Conservation (phyloP, 805 yeast genomes). For the Kuraishia ogatae region DNA sequence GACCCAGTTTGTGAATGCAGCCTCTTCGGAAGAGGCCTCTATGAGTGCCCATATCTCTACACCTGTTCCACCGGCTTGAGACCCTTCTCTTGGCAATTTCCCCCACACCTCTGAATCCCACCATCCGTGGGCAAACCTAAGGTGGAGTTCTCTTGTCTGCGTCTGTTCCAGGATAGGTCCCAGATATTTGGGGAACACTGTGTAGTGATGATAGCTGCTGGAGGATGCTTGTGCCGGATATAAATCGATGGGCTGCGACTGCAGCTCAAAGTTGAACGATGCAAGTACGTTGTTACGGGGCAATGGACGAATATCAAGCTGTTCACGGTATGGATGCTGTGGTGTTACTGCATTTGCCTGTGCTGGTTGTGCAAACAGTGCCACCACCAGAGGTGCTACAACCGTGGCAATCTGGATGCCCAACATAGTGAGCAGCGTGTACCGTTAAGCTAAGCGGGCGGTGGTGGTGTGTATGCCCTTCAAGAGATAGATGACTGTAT, state of each 20-base stretch:
- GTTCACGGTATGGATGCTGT: slow-evolving; percentile 48
- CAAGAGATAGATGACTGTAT: too few relatives aligned
- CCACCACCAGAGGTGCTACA: neutral
- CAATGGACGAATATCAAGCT: slow-evolving; percentile 55
- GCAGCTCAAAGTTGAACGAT: slow-evolving; percentile 59
- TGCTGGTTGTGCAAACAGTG: neutral
- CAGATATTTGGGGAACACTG: slow-evolving; percentile 70
- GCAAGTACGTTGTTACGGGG: slow-evolving; percentile 64
- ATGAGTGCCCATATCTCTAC: slow-evolving; percentile 88
- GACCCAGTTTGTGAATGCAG: slow-evolving; percentile 62
- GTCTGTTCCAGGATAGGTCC: slow-evolving; percentile 69
- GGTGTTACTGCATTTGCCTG: neutral
- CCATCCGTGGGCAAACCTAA: slow-evolving; percentile 89
- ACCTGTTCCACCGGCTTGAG: slow-evolving; percentile 82
- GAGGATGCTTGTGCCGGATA: slow-evolving; percentile 13
- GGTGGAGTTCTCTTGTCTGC: slow-evolving; percentile 64
- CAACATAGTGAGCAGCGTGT: neutral
- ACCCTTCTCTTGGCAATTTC: slow-evolving; percentile 62
- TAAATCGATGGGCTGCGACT: slow-evolving; percentile 33
- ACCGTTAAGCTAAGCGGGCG: too few relatives aligned
- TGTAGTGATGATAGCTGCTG: slow-evolving; percentile 35
- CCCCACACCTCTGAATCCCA: slow-evolving; percentile 94
- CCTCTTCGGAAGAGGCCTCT: slow-evolving; percentile 47
- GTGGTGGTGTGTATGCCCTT: too few relatives aligned
- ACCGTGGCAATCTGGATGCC: neutral